phyloP scores from a whole-genome alignment of 2,329 filamentous ascomycete genomes.

The Furcasterigmium sp. region DNA sequence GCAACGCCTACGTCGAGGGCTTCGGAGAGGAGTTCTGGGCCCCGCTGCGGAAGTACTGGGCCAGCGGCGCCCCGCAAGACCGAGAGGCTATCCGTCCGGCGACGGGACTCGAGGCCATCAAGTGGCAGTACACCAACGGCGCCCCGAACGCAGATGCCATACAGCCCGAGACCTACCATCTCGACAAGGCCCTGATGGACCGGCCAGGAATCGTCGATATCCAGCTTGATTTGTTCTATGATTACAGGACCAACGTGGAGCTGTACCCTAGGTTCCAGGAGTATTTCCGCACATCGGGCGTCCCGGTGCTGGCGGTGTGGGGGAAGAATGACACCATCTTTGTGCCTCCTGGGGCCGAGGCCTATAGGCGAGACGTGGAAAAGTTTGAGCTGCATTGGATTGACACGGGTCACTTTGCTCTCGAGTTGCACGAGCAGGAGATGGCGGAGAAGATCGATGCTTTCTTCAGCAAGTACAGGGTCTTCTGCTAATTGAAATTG shows the following conservation, averaged over 20 bases:
- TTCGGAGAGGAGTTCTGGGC: conserved; percentile 45
- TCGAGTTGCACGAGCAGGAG: conserved; percentile 26
- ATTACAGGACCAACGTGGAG: conserved; percentile 49
- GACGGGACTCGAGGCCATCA: conserved; percentile 30
- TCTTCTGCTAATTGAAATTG: no score
- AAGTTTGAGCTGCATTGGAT: conserved; percentile 42
- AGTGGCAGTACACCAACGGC: conserved; percentile 38
- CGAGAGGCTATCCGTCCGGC: conserved; percentile 26
- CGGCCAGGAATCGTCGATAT: conserved; percentile 43
- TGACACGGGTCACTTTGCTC: conserved; percentile 53
- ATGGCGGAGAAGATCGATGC: conserved; percentile 19
- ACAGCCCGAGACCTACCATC: conserved; percentile 38
- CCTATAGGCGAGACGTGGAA: conserved; percentile 43
- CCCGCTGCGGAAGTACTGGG: conserved; percentile 41
- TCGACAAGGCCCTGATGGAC: conserved; percentile 48
- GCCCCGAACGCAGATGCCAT: conserved; percentile 25
- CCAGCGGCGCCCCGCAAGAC: conserved; percentile 22
- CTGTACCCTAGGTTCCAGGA: conserved; percentile 51
- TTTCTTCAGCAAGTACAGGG: conserved; percentile 19
- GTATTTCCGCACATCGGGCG: conserved; percentile 43
- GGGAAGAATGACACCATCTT: conserved; percentile 52
- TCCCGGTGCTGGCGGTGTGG: conserved; percentile 54
- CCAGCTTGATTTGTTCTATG: conserved; percentile 52
- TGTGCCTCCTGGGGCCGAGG: conserved; percentile 44
- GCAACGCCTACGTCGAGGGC: conserved; percentile 55